Conservation (phyloP, 192 early-diverging fungal species). For the Obelidium mucronatum region DNA sequence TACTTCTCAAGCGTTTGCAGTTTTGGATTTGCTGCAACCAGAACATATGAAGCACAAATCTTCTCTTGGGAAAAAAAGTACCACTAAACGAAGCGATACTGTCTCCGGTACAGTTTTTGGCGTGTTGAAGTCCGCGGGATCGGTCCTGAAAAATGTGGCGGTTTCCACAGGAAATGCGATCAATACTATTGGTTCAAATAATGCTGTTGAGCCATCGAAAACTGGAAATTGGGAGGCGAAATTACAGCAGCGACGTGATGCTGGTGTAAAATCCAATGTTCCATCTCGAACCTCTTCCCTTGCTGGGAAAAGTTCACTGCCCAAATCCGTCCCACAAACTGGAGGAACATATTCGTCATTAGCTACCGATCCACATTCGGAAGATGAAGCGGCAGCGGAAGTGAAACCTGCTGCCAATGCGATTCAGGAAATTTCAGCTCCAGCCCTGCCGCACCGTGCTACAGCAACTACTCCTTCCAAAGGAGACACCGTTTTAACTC, state of each 20-base stretch:
- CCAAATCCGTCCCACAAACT: not conserved
- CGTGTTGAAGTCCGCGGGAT: slow-evolving; percentile 40
- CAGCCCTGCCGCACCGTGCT: not conserved
- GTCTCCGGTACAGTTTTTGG: not conserved
- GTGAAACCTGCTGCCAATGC: not conserved
- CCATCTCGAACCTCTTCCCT: not conserved
- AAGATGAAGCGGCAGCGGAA: not conserved
- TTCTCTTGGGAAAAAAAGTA: not conserved
- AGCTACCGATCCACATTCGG: not conserved
- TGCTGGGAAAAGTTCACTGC: not conserved
- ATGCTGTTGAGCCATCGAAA: not conserved
- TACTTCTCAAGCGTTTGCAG: not conserved
- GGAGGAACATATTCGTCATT: not conserved
- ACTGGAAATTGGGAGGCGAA: not conserved
- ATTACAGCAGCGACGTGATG: not conserved
- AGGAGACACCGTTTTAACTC: not conserved
- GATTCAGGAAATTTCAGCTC: not conserved
- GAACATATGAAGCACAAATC: slow-evolving; percentile 28
- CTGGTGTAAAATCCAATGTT: no score
- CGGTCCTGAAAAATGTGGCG: slow-evolving; percentile 39
- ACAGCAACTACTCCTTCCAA: not conserved
- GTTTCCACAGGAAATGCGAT: slow-evolving; percentile 33
- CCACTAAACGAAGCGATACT: not conserved
- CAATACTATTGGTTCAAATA: not conserved
- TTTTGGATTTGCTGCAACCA: slow-evolving; percentile 42